These are phyloP conservation scores for Davidsoniella eucalypti DNA, from an alignment of 2,329 filamentous ascomycete genomes.

Conservation along the genomic window DNA sequence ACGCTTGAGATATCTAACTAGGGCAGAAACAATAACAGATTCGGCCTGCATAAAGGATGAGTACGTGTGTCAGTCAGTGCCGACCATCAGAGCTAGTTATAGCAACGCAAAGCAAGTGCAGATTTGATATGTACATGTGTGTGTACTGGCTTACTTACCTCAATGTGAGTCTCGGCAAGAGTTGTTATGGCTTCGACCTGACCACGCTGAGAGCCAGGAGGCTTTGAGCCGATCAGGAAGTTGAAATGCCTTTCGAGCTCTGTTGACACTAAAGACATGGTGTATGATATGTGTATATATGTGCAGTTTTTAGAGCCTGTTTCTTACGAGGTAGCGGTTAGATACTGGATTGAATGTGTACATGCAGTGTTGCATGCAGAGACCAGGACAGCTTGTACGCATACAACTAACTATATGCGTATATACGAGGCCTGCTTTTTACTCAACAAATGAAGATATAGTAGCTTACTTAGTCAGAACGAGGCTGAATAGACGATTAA, in stretches of 20 bases:
- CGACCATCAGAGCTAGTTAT: too few species aligned
- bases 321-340: neutral
- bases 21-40: conserved; percentile 56
- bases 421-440: neutral
- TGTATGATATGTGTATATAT: conserved; percentile 13
- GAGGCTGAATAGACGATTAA: neutral
- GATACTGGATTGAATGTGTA: neutral
- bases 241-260: conserved; percentile 82
- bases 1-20: conserved; percentile 77
- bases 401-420: too few species aligned
- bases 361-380: too few species aligned
- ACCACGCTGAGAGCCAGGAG: conserved; percentile 83
- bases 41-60: conserved; percentile 48
- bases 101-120: neutral
- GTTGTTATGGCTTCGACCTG: conserved; percentile 78
- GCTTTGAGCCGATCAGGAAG: conserved; percentile 80
- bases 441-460: neutral
- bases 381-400: too few species aligned
- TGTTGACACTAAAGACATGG: conserved; percentile 70
- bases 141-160: conserved; percentile 40
- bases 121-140: neutral
- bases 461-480: neutral
- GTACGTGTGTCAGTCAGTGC: conserved; percentile 11
- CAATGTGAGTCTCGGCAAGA: conserved; percentile 75
- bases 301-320: neutral